phyloP scores from a whole-genome alignment of 306 rosid species.

The Rubus parviflorus region DNA sequence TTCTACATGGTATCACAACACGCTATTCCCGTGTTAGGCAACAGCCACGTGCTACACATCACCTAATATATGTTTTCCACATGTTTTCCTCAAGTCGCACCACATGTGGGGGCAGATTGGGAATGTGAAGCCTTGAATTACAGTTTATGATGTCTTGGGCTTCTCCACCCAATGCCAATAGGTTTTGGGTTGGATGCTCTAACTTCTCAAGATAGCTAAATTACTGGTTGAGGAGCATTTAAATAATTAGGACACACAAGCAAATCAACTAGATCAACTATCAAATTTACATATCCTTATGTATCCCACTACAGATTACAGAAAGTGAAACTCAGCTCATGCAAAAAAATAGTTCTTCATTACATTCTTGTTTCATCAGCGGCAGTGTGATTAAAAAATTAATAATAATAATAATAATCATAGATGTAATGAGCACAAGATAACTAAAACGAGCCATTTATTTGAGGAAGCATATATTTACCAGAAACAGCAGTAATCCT shows the following conservation, averaged over 20 bases:
- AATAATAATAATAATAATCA: not conserved
- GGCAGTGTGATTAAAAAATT: not conserved
- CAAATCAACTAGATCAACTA: not conserved
- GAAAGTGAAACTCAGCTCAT: not conserved
- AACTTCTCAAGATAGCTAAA: not conserved
- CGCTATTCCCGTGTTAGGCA: not conserved
- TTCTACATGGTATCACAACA: not conserved
- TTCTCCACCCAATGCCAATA: not conserved
- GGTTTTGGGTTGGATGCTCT: not conserved
- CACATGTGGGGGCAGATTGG: not conserved
- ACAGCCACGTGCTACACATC: not conserved
- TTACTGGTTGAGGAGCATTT: not conserved
- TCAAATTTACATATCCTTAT: not conserved
- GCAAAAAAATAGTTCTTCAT: not conserved
- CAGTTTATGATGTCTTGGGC: not conserved
- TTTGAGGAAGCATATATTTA: conserved; percentile 33
- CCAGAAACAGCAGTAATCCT: conserved; percentile 84
- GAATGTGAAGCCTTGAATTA: not conserved
- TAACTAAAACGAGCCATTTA: conserved; percentile 16
- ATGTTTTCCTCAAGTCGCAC: not conserved
- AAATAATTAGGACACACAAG: not conserved
- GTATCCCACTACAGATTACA: not conserved
- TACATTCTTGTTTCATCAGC: not conserved
- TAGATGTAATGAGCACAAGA: not conserved
- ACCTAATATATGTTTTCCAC: not conserved